Conservation (phyloP, 2,329 filamentous ascomycete genomes). For the Cordyceps tenuipes region DNA sequence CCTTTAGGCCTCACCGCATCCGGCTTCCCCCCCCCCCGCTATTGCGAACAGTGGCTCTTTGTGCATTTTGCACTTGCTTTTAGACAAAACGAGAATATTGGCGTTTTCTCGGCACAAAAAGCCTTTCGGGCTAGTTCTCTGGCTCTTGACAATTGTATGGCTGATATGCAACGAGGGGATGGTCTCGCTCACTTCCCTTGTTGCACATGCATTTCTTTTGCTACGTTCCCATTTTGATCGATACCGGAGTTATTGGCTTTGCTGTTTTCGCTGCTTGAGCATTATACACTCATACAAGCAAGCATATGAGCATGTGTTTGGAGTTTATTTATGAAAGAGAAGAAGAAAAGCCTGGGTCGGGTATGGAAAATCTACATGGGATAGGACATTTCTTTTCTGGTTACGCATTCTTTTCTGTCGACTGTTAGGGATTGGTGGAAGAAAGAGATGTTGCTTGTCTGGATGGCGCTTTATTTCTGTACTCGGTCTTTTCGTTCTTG, state of each 20-base stretch:
- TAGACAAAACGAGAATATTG: background rate
- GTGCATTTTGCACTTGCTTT: background rate
- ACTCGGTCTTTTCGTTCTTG: background rate
- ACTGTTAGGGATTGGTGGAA: background rate
- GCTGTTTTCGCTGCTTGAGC: background rate
- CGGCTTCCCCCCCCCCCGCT: background rate
- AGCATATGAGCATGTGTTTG: background rate
- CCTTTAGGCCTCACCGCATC: background rate
- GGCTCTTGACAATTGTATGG: background rate
- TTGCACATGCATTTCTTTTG: background rate
- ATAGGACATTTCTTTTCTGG: background rate
- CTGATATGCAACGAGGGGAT: background rate
- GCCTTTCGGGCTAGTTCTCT: background rate
- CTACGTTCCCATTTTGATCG: background rate
- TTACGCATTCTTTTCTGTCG: background rate
- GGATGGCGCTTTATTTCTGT: background rate
- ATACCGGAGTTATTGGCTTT: constrained; percentile 2
- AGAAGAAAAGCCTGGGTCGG: background rate
- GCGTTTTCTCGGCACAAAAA: background rate
- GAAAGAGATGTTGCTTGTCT: background rate
- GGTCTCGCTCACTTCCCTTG: background rate
- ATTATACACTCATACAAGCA: background rate
- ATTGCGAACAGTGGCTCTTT: background rate
- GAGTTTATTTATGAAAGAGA: background rate
- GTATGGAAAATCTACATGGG: background rate